Evolutionary conservation across 2,329 filamentous ascomycete species (phyloP).

Genomic region (Chalara sp.): DNA sequence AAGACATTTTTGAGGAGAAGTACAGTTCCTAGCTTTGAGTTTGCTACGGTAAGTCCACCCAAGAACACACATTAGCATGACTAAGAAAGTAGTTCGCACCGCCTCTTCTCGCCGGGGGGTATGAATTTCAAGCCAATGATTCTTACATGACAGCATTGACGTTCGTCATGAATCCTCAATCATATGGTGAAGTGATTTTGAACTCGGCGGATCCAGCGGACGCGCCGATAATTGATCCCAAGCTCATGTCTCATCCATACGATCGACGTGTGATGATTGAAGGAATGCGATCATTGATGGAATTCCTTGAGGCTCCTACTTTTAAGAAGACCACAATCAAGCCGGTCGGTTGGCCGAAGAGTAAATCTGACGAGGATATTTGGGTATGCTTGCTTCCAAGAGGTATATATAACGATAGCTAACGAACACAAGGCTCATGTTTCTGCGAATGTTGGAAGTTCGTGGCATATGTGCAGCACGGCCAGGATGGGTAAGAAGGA

Average conservation of each 20-base stretch:
- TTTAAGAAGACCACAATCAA: slow-evolving; percentile 19
- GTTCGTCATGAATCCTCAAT: slow-evolving; percentile 42
- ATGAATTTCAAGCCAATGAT: neutral
- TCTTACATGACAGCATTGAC: slow-evolving; percentile 3
- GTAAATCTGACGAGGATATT: slow-evolving; percentile 6
- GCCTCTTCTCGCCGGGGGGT: neutral
- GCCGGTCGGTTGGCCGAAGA: slow-evolving; percentile 1
- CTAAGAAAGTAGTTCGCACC: neutral
- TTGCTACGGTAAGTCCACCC: slow-evolving; percentile 29
- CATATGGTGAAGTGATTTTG: slow-evolving; percentile 43
- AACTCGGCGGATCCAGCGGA: slow-evolving; percentile 43
- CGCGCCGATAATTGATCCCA: slow-evolving; percentile 38
- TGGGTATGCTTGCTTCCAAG: slow-evolving; percentile 16
- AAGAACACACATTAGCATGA: neutral
- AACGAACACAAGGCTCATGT: neutral
- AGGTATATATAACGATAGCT: too few relatives aligned
- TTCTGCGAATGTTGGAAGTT: slow-evolving; percentile 29
- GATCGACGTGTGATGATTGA: slow-evolving; percentile 37
- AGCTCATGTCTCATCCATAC: slow-evolving; percentile 35
- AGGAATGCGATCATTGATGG: slow-evolving; percentile 31
- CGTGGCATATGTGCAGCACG: slow-evolving; percentile 50
- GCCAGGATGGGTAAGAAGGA: slow-evolving; percentile 44
- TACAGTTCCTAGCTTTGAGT: slow-evolving; percentile 51
- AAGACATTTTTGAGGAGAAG: slow-evolving; percentile 38
- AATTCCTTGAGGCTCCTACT: slow-evolving; percentile 12